Evolutionary conservation across 106 monocot species (phyloP).

Genomic region (Triglochin maritima): DNA sequence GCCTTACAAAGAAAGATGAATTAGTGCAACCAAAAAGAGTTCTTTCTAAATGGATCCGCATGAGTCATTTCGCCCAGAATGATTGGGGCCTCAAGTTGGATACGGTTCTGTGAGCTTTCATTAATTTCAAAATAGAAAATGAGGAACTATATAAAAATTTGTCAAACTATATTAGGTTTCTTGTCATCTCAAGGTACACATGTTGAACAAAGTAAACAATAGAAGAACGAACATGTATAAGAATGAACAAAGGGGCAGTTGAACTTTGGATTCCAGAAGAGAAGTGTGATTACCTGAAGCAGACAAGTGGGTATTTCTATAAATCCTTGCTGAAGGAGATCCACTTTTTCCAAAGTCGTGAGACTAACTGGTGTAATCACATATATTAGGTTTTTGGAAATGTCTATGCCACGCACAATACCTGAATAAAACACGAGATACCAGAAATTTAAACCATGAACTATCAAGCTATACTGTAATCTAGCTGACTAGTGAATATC

Average conservation of each 20-base stretch:
- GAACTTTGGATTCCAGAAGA: background rate
- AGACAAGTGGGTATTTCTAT: conserved; percentile 65
- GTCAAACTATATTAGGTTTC: background rate
- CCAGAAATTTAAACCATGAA: background rate
- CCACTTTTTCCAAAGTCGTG: conserved; percentile 47
- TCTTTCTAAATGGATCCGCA: background rate
- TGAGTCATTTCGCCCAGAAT: background rate
- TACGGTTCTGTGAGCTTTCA: background rate
- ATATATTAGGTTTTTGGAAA: conserved; percentile 42
- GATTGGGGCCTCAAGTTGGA: background rate
- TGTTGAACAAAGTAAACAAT: background rate
- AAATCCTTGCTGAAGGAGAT: conserved; percentile 83
- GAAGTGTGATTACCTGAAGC: conserved; percentile 45
- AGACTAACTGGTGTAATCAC: conserved; percentile 68
- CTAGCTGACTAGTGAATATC: too few relatives aligned
- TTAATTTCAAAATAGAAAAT: background rate
- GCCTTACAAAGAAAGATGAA: background rate
- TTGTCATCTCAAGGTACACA: background rate
- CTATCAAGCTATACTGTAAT: too few relatives aligned
- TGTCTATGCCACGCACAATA: conserved; percentile 74
- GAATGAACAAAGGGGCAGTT: background rate
- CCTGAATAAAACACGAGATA: conserved; percentile 26
- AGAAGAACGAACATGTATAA: background rate
- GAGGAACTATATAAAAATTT: background rate
- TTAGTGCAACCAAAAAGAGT: background rate